Conservation (phyloP, 345 rosid species). For the Nasturtium officinale region DNA sequence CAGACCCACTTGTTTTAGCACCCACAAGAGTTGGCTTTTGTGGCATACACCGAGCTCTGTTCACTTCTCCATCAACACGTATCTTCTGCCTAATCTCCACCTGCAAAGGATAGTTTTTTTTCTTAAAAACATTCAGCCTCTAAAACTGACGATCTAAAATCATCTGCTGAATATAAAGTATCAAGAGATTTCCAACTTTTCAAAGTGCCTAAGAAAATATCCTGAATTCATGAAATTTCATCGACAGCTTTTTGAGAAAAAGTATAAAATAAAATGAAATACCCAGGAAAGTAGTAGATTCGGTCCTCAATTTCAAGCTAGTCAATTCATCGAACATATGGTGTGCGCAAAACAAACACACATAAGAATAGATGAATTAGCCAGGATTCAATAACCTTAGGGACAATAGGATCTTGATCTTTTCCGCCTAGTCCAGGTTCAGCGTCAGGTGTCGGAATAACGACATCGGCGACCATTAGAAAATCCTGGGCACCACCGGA, state of each 20-base stretch:
- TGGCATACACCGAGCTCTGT: slow-evolving; percentile 89
- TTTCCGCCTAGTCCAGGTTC: slow-evolving; percentile 44
- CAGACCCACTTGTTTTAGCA: slow-evolving; percentile 80
- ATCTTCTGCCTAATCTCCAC: slow-evolving; percentile 80
- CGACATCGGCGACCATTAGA: slow-evolving; percentile 76
- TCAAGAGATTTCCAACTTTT: not conserved
- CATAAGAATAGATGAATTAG: too few relatives aligned
- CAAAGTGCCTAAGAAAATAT: not conserved
- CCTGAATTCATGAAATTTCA: not conserved
- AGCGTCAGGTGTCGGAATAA: slow-evolving; percentile 58
- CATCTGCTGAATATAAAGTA: not conserved
- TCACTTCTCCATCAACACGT: slow-evolving; percentile 90
- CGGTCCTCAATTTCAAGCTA: slow-evolving; percentile 7
- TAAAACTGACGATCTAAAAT: too few relatives aligned
- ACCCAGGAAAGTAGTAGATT: not conserved
- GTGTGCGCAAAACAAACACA: slow-evolving; percentile 24
- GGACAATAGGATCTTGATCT: slow-evolving; percentile 54
- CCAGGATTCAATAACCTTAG: slow-evolving; percentile 51
- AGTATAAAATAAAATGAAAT: not conserved
- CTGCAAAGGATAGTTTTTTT: slow-evolving; percentile 32
- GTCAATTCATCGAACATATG: slow-evolving; percentile 47
- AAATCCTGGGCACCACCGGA: slow-evolving; percentile 69
- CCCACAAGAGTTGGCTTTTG: slow-evolving; percentile 71
- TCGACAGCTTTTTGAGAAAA: not conserved
- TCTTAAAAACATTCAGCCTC: not conserved